Evolutionary conservation across 805 yeast genomes (phyloP).

Genomic region (Spencermartinsiella europaea): DNA sequence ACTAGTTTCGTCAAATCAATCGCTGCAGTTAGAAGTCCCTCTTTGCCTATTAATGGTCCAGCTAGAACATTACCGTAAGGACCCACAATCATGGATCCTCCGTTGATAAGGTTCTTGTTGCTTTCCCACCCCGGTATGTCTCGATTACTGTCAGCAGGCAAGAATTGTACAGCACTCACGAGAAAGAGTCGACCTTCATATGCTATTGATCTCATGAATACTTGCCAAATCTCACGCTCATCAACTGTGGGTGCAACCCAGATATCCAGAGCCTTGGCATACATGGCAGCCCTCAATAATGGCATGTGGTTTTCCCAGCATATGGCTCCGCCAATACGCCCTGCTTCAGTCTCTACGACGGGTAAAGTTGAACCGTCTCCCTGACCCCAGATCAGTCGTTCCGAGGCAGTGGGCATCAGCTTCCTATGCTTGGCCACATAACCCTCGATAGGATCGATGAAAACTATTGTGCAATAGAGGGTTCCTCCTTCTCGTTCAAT

Average conservation of each 20-base stretch:
- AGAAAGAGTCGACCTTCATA: constrained; percentile 40
- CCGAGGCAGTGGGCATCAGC: constrained; percentile 42
- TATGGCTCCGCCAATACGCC: constrained; percentile 42
- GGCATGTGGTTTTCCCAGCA: constrained; percentile 48
- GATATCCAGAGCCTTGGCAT: constrained; percentile 39
- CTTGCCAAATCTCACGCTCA: constrained; percentile 41
- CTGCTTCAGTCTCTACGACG: constrained; percentile 34
- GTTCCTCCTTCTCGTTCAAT: constrained; percentile 38
- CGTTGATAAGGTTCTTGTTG: constrained; percentile 35
- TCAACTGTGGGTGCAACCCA: constrained; percentile 45
- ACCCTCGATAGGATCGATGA: constrained; percentile 37
- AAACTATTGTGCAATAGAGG: constrained; percentile 39
- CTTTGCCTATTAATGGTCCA: constrained; percentile 39
- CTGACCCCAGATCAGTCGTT: constrained; percentile 42
- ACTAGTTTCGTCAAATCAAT: constrained; percentile 36
- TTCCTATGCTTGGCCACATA: constrained; percentile 42
- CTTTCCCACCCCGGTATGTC: constrained; percentile 27
- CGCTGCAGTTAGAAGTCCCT: constrained; percentile 39
- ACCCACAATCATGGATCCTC: constrained; percentile 38
- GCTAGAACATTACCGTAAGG: constrained; percentile 43
- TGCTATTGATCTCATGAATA: constrained; percentile 39
- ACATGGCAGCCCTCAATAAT: constrained; percentile 37
- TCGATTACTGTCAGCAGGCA: constrained; percentile 19
- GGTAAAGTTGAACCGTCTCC: constrained; percentile 43
- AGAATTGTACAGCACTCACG: constrained; percentile 39